Base-by-base conservation (phyloP, 1,284 basidiomycete species). In the Puccinia polysora region DNA sequence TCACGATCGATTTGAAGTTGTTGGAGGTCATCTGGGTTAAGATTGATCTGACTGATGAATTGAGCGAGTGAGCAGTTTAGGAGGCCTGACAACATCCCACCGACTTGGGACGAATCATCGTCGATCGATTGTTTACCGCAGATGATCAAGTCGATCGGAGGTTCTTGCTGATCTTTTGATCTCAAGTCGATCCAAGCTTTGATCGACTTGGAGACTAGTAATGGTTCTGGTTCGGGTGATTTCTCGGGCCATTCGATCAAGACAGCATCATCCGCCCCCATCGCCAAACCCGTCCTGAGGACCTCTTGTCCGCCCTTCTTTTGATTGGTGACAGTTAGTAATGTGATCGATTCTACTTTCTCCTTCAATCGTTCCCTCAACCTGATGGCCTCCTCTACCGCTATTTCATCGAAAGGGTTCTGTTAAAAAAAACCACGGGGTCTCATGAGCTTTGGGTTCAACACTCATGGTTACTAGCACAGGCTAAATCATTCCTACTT, bases 71-170 rank as follows among this genome's bases (percentile, higher is more conserved):
- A 86, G 90, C 93, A 97, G 58, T 88, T 87, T 77, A 97, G 82
- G 77, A 97, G 82, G 2, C 92, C 95, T 20, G 95, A 94, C 47
- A 98, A 85, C 90, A 97, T 97, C 80, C 97, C 94, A 0, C 95
- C 95, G 7, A 95, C 97, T 82, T 94, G 89, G n/a, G 91, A 90
- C 2, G 90, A 85, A 80, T 98, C 95, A 77, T 96, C 94, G 81
- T 98, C 95, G 77, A 98, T 98, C 12, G 95, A 89, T 81, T 98
- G 95, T 82, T 98, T 98, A n/a, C 96, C 95, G 82, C 97, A 85
- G 75, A 98, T 93, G 67, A 98, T 88, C 73, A 98, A 77, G 77
- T 97, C 94, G 40, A 84, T 83, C 60, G 80, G 79, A n/a, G n/a
- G n/a, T n/a, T n/a, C n/a, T n/a, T n/a, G 56, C 56, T 80, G 81